These are phyloP conservation scores for Alopecurus myosuroides DNA, from an alignment of 176 grass and related monocot genomes.

Conservation along the genomic window DNA sequence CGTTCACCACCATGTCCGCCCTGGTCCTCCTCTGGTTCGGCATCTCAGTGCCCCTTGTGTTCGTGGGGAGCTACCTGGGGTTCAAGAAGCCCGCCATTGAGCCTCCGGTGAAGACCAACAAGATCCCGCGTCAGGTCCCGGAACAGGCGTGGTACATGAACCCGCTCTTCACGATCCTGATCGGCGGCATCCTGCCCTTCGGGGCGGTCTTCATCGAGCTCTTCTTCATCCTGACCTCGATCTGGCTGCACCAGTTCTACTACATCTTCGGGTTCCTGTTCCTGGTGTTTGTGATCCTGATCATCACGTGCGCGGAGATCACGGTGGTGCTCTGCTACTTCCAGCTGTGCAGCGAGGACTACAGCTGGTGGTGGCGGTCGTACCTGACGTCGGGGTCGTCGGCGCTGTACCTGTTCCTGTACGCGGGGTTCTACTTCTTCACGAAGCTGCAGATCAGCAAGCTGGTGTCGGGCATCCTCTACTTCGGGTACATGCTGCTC, in stretches of 20 bases:
- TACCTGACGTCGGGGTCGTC: slow-evolving; percentile 67
- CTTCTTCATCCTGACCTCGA: slow-evolving; percentile 71
- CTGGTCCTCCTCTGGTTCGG: slow-evolving; percentile 70
- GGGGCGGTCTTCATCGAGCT: slow-evolving; percentile 74
- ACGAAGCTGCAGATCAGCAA: slow-evolving; percentile 71
- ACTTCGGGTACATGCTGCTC: slow-evolving; percentile 68
- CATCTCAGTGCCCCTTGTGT: slow-evolving; percentile 65
- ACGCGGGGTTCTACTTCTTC: slow-evolving; percentile 57
- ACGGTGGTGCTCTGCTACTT: slow-evolving; percentile 67
- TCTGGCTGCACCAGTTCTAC: slow-evolving; percentile 74
- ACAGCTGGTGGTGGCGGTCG: slow-evolving; percentile 74
- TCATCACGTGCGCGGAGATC: slow-evolving; percentile 61
- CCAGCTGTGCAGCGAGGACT: slow-evolving; percentile 71
- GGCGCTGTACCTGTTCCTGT: slow-evolving; percentile 49
- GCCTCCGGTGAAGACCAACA: slow-evolving; percentile 62
- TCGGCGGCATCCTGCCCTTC: slow-evolving; percentile 59
- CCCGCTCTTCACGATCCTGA: slow-evolving; percentile 51
- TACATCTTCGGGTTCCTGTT: slow-evolving; percentile 77
- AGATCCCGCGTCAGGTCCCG: slow-evolving; percentile 62
- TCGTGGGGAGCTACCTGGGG: slow-evolving; percentile 66
- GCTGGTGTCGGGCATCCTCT: slow-evolving; percentile 60
- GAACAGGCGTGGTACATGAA: slow-evolving; percentile 80
- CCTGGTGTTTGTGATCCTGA: slow-evolving; percentile 62
- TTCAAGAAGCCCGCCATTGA: slow-evolving; percentile 67
- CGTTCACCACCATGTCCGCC: slow-evolving; percentile 74